These are phyloP conservation scores for Coemansia sp. DNA, from an alignment of 192 early-diverging fungal genomes.

Conservation along the genomic window DNA sequence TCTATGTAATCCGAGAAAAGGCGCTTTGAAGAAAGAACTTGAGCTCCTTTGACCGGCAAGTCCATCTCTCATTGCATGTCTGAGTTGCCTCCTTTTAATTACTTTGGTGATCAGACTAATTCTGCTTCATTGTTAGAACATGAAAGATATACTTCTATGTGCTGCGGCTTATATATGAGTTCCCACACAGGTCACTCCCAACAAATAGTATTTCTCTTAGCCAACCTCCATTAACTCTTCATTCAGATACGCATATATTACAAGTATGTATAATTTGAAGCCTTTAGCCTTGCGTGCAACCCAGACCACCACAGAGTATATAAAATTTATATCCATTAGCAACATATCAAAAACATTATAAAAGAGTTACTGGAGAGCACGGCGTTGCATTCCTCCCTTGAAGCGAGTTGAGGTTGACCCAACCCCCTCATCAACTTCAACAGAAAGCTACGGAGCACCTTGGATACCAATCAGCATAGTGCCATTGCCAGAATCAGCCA, in stretches of 20 bases:
- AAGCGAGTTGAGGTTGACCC: conserved; percentile 33
- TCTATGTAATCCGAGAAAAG: too few relatives aligned
- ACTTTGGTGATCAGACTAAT: neutral
- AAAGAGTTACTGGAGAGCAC: conserved; percentile 25
- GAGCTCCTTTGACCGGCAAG: neutral
- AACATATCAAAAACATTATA: neutral
- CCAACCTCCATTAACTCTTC: neutral
- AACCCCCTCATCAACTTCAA: conserved; percentile 43
- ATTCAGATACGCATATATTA: neutral
- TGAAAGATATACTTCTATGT: neutral
- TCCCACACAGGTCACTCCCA: neutral
- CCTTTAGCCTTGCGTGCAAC: conserved; percentile 10
- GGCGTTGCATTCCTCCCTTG: conserved; percentile 31
- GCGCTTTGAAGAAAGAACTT: too few relatives aligned
- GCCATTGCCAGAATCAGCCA: neutral
- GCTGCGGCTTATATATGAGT: neutral
- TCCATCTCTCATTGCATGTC: neutral
- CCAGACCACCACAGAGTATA: conserved; percentile 16
- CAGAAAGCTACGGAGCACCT: conserved; percentile 48
- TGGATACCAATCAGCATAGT: conserved; percentile 32
- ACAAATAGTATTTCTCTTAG: neutral
- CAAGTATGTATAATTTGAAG: neutral
- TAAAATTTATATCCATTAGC: conserved; percentile 6
- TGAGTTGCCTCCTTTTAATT: neutral
- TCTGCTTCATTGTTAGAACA: neutral